Base-by-base conservation (phyloP, 441 rosid genomes). In the Aleurites moluccanus region DNA sequence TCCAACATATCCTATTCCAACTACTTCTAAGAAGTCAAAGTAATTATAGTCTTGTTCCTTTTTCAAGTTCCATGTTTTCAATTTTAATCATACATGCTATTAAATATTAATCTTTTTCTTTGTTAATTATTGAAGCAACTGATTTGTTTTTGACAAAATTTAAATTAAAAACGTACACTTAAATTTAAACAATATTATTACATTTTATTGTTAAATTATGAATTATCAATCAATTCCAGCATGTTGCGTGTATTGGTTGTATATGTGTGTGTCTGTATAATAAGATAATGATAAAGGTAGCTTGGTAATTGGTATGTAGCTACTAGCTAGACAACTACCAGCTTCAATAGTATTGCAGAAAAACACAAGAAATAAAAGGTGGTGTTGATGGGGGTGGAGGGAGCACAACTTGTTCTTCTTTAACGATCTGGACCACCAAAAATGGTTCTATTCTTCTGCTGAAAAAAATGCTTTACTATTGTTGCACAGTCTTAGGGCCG, bases 331-430 rank as follows among this genome's bases (percentile, higher is more conserved):
- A n/a, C 30, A 9, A 9, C 11, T n/a, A 14, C 8, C 6, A 21
- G 14, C 25, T 67, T 67, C 59, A 68, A 68, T 68, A 68, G 30
- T 68, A 68, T 18, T 28, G 72, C 45, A 68, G 72, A 30, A 68
- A 49, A 68, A 18, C 72, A 28, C 72, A 68, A 68, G 60, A 68
- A 68, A 68, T 30, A 20, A 67, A 49, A 68, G 27, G 15, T 38
- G 59, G 8, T 0, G 10, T 28, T 49, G 60, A 28, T 35, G 40
- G 57, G 35, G 23, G 7, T 25, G 16, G 1, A 14, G 57, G 71
- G 57, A 67, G 23, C 71, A 67, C 11, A 45, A 27, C 70, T 67
- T 42, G n/a, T 23, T 23, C 30, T 44, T 66, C 35, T 45, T 23
- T 23, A 1, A 6, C 33, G 5, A 13, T 15, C 49, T 67, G 71